Conservation (phyloP, 2,329 filamentous ascomycete genomes). For the Calycina herbarum region DNA sequence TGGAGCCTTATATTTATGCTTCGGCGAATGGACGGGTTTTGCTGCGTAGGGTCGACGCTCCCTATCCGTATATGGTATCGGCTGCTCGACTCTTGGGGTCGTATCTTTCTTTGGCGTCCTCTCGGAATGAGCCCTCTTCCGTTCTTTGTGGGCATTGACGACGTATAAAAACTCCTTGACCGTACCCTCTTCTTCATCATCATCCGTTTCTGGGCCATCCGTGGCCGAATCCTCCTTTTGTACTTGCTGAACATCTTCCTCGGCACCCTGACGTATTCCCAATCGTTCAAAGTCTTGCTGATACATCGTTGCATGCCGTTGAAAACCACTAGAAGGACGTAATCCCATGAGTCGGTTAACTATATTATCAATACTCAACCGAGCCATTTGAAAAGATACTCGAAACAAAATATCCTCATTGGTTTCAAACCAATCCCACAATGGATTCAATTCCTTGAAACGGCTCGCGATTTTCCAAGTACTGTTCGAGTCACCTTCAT, state of each 20-base stretch:
- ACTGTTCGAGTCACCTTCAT: neutral
- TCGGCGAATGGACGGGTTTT: neutral
- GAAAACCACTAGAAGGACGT: constrained; percentile 5
- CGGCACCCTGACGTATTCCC: neutral
- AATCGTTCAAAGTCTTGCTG: neutral
- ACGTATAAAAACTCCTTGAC: neutral
- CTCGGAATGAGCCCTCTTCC: neutral
- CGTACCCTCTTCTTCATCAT: neutral
- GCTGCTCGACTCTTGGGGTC: neutral
- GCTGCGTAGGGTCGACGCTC: constrained; percentile 1
- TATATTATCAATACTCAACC: neutral
- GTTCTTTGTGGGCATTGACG: neutral
- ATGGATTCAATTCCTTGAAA: constrained; percentile 1
- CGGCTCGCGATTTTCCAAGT: neutral
- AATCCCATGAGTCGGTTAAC: neutral
- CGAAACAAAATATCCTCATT: constrained; percentile 9
- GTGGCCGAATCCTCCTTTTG: neutral
- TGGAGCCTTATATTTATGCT: neutral
- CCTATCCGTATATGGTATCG: neutral
- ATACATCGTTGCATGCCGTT: constrained; percentile 5
- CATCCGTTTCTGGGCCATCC: neutral
- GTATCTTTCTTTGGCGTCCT: neutral
- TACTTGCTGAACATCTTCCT: neutral
- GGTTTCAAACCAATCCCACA: constrained; percentile 7
- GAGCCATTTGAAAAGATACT: constrained; percentile 5